These are phyloP conservation scores for Rhizoclosmatium sp. DNA, from an alignment of 192 early-diverging fungal species.

Conservation along the genomic window DNA sequence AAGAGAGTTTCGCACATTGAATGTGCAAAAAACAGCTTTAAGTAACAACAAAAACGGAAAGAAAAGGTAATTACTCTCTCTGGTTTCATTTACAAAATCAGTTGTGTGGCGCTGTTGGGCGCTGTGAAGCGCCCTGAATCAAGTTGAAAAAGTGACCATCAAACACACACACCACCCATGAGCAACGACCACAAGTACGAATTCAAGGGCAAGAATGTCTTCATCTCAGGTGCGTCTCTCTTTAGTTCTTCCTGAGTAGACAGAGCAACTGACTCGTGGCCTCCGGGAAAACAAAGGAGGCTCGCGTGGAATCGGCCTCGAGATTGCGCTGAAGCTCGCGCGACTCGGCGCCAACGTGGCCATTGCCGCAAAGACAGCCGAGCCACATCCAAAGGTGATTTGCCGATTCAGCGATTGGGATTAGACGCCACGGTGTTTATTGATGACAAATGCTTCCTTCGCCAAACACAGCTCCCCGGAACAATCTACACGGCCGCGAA, in stretches of 20 bases:
- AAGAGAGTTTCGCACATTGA: too few relatives aligned
- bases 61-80: too few relatives aligned
- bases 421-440: neutral
- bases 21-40: too few relatives aligned
- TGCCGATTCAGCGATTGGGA: neutral
- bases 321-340: slow-evolving; percentile 73
- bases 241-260: neutral
- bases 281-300: slow-evolving; percentile 3
- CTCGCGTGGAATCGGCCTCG: slow-evolving; percentile 78
- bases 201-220: slow-evolving; percentile 29
- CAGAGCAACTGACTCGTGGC: neutral
- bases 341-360: slow-evolving; percentile 74
- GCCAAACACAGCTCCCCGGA: slow-evolving; percentile 69
- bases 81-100: too few relatives aligned
- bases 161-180: neutral
- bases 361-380: slow-evolving; percentile 78
- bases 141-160: too few relatives aligned
- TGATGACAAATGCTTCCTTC: neutral
- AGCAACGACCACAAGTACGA: slow-evolving; percentile 11
- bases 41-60: too few relatives aligned
- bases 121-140: too few relatives aligned
- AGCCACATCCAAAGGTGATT: slow-evolving; percentile 63
- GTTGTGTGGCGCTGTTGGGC: too few relatives aligned
- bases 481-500: slow-evolving; percentile 83
- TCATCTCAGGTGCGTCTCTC: slow-evolving; percentile 25